A percentile compares a stretch with the other conserved stretches of the same genome.
These are phyloP conservation scores for Saitozyma podzolica DNA, from an alignment of 768 basidiomycete genomes.

Conservation along the genomic window DNA sequence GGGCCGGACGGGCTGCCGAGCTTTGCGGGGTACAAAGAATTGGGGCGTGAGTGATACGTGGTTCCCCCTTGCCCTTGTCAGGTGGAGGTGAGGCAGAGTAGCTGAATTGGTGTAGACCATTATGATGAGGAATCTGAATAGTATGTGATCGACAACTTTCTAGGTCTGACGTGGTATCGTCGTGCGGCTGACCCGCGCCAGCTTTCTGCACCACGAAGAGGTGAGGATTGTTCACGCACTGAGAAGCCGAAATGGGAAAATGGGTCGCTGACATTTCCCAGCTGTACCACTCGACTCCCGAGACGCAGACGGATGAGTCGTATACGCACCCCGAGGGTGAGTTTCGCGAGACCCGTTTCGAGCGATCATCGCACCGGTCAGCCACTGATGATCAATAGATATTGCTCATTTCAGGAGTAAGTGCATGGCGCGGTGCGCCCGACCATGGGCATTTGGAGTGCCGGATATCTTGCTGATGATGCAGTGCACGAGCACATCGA, in stretches of 20 bases:
- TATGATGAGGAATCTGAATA: constrained; percentile 54
- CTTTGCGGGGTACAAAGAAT: constrained; percentile 50
- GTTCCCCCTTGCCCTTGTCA: neutral
- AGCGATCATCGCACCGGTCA: neutral
- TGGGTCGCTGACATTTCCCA: constrained; percentile 49
- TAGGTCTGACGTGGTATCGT: constrained; percentile 6
- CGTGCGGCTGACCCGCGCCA: constrained; percentile 4
- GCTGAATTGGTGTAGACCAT: constrained; percentile 31
- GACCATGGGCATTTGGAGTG: no score
- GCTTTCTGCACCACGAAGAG: constrained; percentile 84
- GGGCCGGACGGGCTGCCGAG: constrained; percentile 50
- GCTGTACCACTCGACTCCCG: constrained; percentile 89
- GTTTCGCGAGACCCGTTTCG: constrained; percentile 1
- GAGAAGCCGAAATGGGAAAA: neutral
- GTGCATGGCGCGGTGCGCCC: constrained; percentile 4
- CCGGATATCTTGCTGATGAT: constrained; percentile 1
- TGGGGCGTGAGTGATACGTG: constrained; percentile 47
- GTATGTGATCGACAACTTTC: constrained; percentile 26
- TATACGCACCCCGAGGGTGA: constrained; percentile 88
- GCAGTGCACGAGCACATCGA: constrained; percentile 79
- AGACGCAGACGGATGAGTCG: constrained; percentile 93
- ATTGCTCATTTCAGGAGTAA: constrained; percentile 76
- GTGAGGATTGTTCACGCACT: constrained; percentile 19
- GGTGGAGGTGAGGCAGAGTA: neutral
- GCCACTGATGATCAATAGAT: constrained; percentile 32